Evolutionary conservation across 805 yeast species (phyloP).

Genomic region (Saccharomyces kudriavzevii): DNA sequence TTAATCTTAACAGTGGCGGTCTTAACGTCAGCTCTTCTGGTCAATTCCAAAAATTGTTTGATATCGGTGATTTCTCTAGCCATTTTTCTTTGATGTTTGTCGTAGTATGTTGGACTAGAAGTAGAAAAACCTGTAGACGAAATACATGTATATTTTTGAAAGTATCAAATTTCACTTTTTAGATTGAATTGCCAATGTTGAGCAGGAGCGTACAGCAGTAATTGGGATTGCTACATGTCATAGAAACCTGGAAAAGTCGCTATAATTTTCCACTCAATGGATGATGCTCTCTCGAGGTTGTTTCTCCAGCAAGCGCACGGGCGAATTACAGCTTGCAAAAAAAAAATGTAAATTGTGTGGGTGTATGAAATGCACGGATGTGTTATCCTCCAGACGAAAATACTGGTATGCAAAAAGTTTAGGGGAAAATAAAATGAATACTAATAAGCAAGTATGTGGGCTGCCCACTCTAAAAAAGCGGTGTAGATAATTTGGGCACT

Average conservation of each 20-base stretch:
- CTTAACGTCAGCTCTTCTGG: slow-evolving; percentile 92
- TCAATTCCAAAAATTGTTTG: slow-evolving; percentile 93
- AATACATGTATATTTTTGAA: background rate
- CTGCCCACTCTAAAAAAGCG: background rate
- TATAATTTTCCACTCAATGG: background rate
- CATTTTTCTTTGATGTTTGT: slow-evolving; percentile 20
- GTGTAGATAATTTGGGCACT: background rate
- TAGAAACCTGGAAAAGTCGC: background rate
- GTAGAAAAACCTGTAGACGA: background rate
- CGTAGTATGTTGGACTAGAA: background rate
- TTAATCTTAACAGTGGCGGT: slow-evolving; percentile 91
- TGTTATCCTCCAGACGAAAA: background rate
- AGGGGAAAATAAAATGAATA: background rate
- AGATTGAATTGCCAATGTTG: background rate
- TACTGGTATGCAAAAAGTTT: background rate
- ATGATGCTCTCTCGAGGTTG: background rate
- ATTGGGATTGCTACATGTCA: background rate
- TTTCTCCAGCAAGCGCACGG: background rate
- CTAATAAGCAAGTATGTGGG: background rate
- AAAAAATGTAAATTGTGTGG: background rate
- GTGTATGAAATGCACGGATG: background rate
- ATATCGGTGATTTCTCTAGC: slow-evolving; percentile 82
- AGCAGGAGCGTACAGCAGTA: background rate
- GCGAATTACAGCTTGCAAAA: background rate
- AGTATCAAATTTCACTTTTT: background rate